Percentiles rank a stretch among this genome's conserved stretches.
phyloP scores from a whole-genome alignment of 306 rosid species.

The Acmispon strigosus region DNA sequence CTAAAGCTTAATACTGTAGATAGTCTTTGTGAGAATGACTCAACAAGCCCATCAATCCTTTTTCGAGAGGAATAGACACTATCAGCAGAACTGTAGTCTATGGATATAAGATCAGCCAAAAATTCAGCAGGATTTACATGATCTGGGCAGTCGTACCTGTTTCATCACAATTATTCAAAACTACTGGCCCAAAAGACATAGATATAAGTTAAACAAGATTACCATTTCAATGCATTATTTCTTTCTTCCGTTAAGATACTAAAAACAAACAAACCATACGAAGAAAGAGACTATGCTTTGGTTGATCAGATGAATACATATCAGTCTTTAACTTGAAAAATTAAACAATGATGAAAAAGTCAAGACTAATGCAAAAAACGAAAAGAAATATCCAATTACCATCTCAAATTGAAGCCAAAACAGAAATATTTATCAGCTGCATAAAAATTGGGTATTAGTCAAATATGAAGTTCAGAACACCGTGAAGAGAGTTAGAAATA shows the following conservation, averaged over 20 bases:
- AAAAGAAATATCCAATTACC: not conserved
- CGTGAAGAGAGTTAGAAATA: not conserved
- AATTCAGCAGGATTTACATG: conserved; percentile 92
- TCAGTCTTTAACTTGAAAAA: not conserved
- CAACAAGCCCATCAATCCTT: conserved; percentile 75
- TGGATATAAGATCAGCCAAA: conserved; percentile 92
- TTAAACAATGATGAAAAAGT: conserved; percentile 5
- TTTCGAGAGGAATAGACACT: conserved; percentile 73
- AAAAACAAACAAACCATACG: not conserved
- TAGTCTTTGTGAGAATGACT: conserved; percentile 59
- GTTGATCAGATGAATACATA: not conserved
- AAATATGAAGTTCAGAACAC: not conserved
- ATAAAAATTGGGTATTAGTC: not conserved
- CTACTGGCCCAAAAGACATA: not conserved
- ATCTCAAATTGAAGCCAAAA: not conserved
- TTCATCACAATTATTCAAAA: conserved; percentile 21
- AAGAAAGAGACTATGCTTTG: not conserved
- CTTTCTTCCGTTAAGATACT: conserved; percentile 4
- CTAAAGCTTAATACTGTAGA: too few species aligned
- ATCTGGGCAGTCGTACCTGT: conserved; percentile 80
- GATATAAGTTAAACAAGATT: not conserved
- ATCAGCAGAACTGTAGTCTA: conserved; percentile 84
- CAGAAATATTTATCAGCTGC: conserved; percentile 2
- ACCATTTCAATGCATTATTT: not conserved
- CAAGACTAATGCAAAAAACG: not conserved